phyloP scores from a whole-genome alignment of 2,329 filamentous ascomycete species.

The Apiospora sp. region DNA sequence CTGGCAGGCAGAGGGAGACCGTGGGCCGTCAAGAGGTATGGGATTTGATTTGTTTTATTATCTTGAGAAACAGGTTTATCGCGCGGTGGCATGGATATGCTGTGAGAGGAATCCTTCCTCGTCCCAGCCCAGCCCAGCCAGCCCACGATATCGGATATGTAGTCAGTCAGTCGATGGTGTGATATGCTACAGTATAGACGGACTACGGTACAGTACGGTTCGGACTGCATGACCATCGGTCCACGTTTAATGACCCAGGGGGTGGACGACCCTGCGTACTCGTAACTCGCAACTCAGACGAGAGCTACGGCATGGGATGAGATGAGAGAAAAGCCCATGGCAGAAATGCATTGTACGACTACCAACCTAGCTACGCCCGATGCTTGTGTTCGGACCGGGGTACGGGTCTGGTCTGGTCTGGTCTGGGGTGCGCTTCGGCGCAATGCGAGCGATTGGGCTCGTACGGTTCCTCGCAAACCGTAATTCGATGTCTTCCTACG shows the following conservation, averaged over 20 bases:
- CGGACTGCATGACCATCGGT: not conserved
- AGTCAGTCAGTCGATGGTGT: not conserved
- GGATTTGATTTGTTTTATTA: not conserved
- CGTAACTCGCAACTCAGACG: not conserved
- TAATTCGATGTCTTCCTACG: not conserved
- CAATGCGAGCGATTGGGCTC: not conserved
- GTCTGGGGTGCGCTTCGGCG: not conserved
- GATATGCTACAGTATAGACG: not conserved
- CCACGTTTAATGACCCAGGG: slow-evolving; percentile 8
- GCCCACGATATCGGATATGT: slow-evolving; percentile 5
- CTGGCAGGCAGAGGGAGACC: not conserved
- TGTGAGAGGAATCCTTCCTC: not conserved
- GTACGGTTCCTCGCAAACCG: slow-evolving; percentile 6
- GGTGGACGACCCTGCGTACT: not conserved
- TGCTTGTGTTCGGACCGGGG: not conserved
- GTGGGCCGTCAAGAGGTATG: not conserved
- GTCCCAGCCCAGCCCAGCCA: not conserved
- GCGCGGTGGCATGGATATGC: not conserved
- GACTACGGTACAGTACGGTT: slow-evolving; percentile 2
- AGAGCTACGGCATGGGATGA: not conserved
- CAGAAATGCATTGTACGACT: not conserved
- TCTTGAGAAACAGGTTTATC: not conserved
- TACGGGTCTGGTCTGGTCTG: not conserved
- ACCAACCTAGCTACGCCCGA: not conserved
- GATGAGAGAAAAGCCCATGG: not conserved